Base-by-base conservation (phyloP, 148 eudicot species). In the Rhododendron ferrugineum region DNA sequence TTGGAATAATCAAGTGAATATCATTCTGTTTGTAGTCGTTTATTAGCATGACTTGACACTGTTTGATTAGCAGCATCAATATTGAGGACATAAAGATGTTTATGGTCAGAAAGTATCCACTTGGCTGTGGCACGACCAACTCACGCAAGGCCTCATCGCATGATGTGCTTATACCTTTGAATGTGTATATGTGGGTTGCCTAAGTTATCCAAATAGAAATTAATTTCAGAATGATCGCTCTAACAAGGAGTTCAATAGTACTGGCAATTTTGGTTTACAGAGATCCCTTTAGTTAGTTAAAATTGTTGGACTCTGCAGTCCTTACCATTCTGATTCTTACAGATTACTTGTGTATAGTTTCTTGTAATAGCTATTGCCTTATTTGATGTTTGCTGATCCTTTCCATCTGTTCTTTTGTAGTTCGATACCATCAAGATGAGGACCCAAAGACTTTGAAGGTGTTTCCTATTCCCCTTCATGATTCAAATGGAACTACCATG, bases 381-480 rank as follows among this genome's bases (percentile, higher is more conserved):
- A 62, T 70, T 32, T 73, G 23, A 50, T 75, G 42, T 23, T 5
- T 81, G 79, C 60, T 84, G 77, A 89, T 22, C 64, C 62, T 64
- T 56, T 58, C 85, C 11, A 23, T 74, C 30, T 83, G 66, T 85
- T 49, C 28, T 82, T 86, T 85, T 85, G 90, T 83, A 97, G 99
- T 97, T 87, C 93, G 98, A 82, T 97, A 95, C 87, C 99, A 94
- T 81, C 94, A 94, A 85, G 98, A 95, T 88, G 99, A 97, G 90
- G 99, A 97, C 84, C 98, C 99, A 74, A 97, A 97, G 89, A 94
- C 98, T 84, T 83, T 97, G 90, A 95, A 92, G 92, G 97, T 93
- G 90, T 92, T 93, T 81, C 94, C 98, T 46, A 94, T 95, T 82
- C 98, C 98, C 58, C 94, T 95, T 64, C 93, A 87, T 87, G 99